Evolutionary conservation across 2,329 filamentous ascomycete species (phyloP), one percentile per base, ranked within the genome.

Genomic region (Cladosporium velox): DNA sequence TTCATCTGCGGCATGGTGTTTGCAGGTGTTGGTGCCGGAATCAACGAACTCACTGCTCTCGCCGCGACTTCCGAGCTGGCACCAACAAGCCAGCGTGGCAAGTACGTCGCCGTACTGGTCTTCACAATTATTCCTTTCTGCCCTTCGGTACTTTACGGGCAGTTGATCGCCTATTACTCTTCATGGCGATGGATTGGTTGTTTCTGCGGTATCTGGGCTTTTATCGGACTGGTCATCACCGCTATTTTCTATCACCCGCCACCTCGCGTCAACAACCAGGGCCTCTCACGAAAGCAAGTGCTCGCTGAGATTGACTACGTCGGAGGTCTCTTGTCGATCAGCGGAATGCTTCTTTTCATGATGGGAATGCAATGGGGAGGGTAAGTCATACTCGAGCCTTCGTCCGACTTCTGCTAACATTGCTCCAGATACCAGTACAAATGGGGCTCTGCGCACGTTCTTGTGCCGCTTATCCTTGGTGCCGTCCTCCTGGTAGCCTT

Each of bases 41-140:
- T 91, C 68, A 88, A 88, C 71, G 88, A 91, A 75, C 79, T 91
- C 26, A 91, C 87, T 8, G 88, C 89, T 3, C 80, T 91, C 18
- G 88, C 89, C 38, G 89, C 84, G 51, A 89, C 88, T 2, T 86
- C 87, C 2, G 89, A 91, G 74, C 82, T 91, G 67, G 89, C 87
- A 0, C 89, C 89, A 1, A 86, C 86, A 24, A 80, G 84, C 21
- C 86, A 90, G 75, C 84, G 89, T 58, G 88, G 87, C 34, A 83
- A 83, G 72, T 90, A 90, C 72, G 84, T 90, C 28, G 85, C 85
- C 14, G 75, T 82, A 0, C 77, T 90, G 15, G 84, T 89, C 63
- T 83, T 88, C 72, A 87, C 85, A 64, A 88, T 90, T 66, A 69
- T 88, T 3, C 88, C 87, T 0, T 89, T 89, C 74, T 84, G 84